phyloP scores from a whole-genome alignment of 768 basidiomycete genomes.

The Hirschioporus abietinus region DNA sequence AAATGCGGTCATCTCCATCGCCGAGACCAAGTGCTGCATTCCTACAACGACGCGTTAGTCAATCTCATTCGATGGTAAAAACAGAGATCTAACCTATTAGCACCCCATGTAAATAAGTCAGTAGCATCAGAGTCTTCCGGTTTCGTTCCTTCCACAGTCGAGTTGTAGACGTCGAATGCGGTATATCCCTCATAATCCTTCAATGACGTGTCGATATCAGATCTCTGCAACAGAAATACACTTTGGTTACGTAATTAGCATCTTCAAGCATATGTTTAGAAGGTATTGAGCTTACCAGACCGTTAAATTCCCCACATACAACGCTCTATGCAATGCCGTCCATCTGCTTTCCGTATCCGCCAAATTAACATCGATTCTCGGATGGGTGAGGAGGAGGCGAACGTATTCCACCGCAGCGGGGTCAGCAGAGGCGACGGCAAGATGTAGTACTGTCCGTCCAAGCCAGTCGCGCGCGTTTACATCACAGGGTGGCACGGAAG shows the following conservation, averaged over 20 bases:
- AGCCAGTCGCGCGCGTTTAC: slow-evolving; percentile 69
- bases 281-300: slow-evolving; percentile 46
- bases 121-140: slow-evolving; percentile 35
- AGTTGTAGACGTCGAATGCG: slow-evolving; percentile 90
- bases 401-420: slow-evolving; percentile 69
- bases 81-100: slow-evolving; percentile 54
- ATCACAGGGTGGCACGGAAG: slow-evolving; percentile 31
- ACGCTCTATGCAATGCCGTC: slow-evolving; percentile 85
- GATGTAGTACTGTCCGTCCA: slow-evolving; percentile 77
- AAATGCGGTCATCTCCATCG: slow-evolving; percentile 69
- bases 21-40: slow-evolving; percentile 88
- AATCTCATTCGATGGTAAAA: neutral
- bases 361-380: slow-evolving; percentile 73
- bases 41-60: slow-evolving; percentile 27
- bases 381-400: slow-evolving; percentile 67
- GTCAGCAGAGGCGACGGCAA: slow-evolving; percentile 65
- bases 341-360: slow-evolving; percentile 82
- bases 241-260: slow-evolving; percentile 32
- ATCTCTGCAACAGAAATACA: slow-evolving; percentile 65
- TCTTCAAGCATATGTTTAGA: slow-evolving; percentile 7
- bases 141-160: slow-evolving; percentile 72
- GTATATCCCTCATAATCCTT: slow-evolving; percentile 90
- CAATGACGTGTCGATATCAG: slow-evolving; percentile 63
- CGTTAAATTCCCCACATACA: slow-evolving; percentile 74
- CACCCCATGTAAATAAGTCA: slow-evolving; percentile 86